phyloP scores from a whole-genome alignment of 495 filamentous ascomycete genomes.

The Chaetomium fimeti region DNA sequence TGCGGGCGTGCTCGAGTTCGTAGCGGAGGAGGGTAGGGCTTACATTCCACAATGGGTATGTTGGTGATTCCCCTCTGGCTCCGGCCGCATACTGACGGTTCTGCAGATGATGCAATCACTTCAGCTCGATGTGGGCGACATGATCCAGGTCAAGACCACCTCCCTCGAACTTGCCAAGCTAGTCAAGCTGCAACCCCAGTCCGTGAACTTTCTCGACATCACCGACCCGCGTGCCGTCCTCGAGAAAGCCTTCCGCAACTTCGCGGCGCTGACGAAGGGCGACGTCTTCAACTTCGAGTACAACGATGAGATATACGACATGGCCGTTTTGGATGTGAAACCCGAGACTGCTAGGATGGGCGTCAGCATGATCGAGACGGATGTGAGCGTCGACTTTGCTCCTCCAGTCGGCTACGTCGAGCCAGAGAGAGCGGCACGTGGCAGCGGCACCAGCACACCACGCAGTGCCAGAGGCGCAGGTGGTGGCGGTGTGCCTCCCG shows the following conservation, averaged over 20 bases:
- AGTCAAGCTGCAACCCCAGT: slow-evolving; percentile 95
- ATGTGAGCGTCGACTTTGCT: slow-evolving; percentile 93
- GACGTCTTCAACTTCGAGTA: slow-evolving; percentile 94
- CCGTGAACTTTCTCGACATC: slow-evolving; percentile 87
- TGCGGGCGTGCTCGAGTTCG: slow-evolving; percentile 94
- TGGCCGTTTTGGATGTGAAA: slow-evolving; percentile 90
- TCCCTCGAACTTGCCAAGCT: slow-evolving; percentile 84
- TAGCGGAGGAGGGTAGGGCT: slow-evolving; percentile 93
- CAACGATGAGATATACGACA: slow-evolving; percentile 88
- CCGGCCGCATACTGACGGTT: slow-evolving; percentile 16
- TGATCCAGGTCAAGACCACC: slow-evolving; percentile 91
- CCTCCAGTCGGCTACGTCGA: slow-evolving; percentile 92
- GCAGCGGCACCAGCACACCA: slow-evolving; percentile 62
- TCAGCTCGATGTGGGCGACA: slow-evolving; percentile 81
- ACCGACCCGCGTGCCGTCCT: slow-evolving; percentile 97
- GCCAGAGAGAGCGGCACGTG: slow-evolving; percentile 55
- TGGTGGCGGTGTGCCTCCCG: slow-evolving; percentile 54
- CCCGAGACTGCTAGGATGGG: slow-evolving; percentile 72
- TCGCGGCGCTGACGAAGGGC: slow-evolving; percentile 84
- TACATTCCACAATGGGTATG: slow-evolving; percentile 94
- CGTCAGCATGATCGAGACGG: slow-evolving; percentile 92
- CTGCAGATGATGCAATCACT: slow-evolving; percentile 92
- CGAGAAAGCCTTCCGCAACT: slow-evolving; percentile 92
- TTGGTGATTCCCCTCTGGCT: slow-evolving; percentile 3
- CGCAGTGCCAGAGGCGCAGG: slow-evolving; percentile 43